Base-by-base conservation (phyloP, 2,329 filamentous ascomycete species). In the Pezicula radicicola region DNA sequence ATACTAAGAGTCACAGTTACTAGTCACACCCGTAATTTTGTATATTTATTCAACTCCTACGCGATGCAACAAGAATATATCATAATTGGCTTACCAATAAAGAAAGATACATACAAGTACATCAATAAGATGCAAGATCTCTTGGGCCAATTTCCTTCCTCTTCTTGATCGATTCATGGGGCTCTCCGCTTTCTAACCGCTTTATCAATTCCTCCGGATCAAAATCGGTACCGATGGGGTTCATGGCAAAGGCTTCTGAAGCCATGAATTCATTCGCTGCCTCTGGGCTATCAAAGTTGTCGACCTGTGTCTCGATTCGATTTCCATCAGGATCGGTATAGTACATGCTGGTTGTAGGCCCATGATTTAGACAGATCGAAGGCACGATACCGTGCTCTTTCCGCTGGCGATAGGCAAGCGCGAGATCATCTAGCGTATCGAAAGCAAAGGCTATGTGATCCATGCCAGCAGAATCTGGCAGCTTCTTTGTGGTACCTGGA, bases 281-380 rank as follows among this genome's bases (percentile, higher is more conserved):
- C 21, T 69, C 66, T 1, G 53, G 52, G 0, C 63, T 68, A 8
- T 68, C 66, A 45, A 75, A 74, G 43, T 71, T 72, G 49, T 75
- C 72, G 3, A 75, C 70, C 58, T 77, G 74, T 4, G 68, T 70
- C 63, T 79, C 76, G 25, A 78, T 45, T 55, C 64, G 55, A 59
- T 77, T 78, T 16, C 74, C 72, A 56, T 79, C 75, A 4, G 74
- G 75, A 58, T 78, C 76, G 6, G 56, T 53, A 58, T 78, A 78
- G 60, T 78, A 78, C 40, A 78, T 71, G 56, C 67, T 72, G 0
- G 67, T 74, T 1, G 72, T 77, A 2, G 68, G 66, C 2, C 76
- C 76, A 57, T 79, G 76, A 57, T 79, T 76, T 40, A 75, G 65
- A 52, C 61, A 68, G 71, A 72, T 75, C 4, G 66, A 25, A 0